phyloP scores from a whole-genome alignment of 208 protist genomes.

The Trypanosoma congolense region DNA sequence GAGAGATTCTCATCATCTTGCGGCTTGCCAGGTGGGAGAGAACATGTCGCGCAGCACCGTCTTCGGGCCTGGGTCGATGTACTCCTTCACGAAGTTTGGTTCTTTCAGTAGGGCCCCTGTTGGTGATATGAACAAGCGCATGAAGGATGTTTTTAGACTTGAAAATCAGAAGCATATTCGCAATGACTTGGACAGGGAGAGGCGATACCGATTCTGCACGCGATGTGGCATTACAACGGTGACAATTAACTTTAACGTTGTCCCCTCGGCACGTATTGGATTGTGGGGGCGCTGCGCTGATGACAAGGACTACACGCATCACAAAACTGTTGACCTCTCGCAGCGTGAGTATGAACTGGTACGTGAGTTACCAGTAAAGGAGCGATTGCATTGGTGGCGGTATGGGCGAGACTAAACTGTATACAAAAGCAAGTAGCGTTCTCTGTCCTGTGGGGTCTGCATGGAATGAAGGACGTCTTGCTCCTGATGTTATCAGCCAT shows the following conservation, averaged over 20 bases:
- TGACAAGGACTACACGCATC: constrained; percentile 86
- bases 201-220: constrained; percentile 80
- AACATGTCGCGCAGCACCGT: constrained; percentile 74
- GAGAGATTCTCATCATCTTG: background rate
- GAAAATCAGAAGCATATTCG: constrained; percentile 83
- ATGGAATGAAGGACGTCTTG: background rate
- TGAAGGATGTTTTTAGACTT: constrained; percentile 76
- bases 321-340: constrained; percentile 62
- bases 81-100: constrained; percentile 86
- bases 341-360: constrained; percentile 69
- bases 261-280: constrained; percentile 78
- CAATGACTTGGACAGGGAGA: constrained; percentile 55
- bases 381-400: constrained; percentile 81
- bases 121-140: constrained; percentile 41
- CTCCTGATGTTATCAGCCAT: too few relatives aligned
- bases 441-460: background rate
- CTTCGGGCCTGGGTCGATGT: constrained; percentile 76
- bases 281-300: constrained; percentile 79
- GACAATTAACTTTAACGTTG: constrained; percentile 79
- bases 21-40: background rate
- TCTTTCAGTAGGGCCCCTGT: constrained; percentile 33
- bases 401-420: constrained; percentile 31
- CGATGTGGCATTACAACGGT: constrained; percentile 82
- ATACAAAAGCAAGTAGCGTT: background rate
- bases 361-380: constrained; percentile 64